These are phyloP conservation scores for Mycena haematopus DNA, from an alignment of 768 basidiomycete genomes.

Conservation along the genomic window DNA sequence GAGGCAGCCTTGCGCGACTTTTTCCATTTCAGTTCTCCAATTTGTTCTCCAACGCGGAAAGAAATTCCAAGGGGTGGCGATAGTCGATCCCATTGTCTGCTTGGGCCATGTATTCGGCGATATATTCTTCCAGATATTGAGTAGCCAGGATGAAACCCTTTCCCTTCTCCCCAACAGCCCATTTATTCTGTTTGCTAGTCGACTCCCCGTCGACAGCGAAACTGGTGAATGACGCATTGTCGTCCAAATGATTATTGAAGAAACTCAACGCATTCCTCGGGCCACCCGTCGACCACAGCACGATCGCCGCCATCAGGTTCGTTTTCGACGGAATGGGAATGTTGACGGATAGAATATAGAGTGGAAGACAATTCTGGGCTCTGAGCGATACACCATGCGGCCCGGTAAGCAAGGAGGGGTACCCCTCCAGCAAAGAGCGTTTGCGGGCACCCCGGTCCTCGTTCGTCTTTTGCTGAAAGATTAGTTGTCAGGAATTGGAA, in stretches of 20 bases:
- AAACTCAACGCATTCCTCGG: neutral
- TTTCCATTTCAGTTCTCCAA: constrained; percentile 19
- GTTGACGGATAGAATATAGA: constrained; percentile 16
- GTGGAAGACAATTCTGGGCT: neutral
- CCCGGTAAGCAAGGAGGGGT: constrained; percentile 17
- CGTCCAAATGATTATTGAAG: constrained; percentile 21
- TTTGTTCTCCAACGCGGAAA: constrained; percentile 20
- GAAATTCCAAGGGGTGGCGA: constrained; percentile 1
- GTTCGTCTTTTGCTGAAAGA: neutral
- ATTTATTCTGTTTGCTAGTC: constrained; percentile 9
- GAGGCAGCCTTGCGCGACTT: neutral
- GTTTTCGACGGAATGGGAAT: neutral
- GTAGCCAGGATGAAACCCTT: constrained; percentile 20
- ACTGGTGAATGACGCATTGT: constrained; percentile 3
- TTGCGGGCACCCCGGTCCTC: constrained; percentile 5
- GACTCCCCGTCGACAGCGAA: constrained; percentile 16
- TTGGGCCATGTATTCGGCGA: constrained; percentile 2
- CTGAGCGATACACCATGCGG: constrained; percentile 13
- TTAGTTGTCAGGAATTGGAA: neutral
- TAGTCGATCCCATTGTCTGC: no score
- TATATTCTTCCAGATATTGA: constrained; percentile 7
- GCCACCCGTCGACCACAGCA: constrained; percentile 5
- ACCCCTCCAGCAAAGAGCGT: neutral
- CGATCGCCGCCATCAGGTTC: constrained; percentile 2
- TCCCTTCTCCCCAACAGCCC: constrained; percentile 19